A percentile compares a stretch with the other conserved stretches of the same genome.
These are phyloP conservation scores for Rauvolfia tetraphylla DNA, from an alignment of 257 asterid genomes.

Conservation along the genomic window DNA sequence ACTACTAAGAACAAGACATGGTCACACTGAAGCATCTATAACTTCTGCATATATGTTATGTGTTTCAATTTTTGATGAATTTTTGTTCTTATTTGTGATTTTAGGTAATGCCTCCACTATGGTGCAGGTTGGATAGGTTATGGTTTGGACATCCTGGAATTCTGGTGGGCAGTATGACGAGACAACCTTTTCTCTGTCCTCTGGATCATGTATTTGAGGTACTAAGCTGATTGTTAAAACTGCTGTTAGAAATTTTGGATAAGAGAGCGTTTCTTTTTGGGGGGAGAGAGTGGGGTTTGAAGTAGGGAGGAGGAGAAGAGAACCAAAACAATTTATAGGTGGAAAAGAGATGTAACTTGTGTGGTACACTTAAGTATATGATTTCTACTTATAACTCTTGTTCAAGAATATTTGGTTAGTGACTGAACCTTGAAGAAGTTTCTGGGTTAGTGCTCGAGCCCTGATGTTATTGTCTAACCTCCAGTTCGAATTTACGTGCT, in stretches of 20 bases:
- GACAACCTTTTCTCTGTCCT: slow-evolving; percentile 95
- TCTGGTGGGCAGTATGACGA: slow-evolving; percentile 68
- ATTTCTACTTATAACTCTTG: no score
- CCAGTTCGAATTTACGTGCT: neutral
- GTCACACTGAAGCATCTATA: neutral
- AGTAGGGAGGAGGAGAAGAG: neutral
- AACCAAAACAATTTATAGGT: neutral
- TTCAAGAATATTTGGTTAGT: neutral
- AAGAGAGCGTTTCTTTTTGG: no score
- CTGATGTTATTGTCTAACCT: neutral
- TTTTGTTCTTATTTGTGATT: slow-evolving; percentile 61
- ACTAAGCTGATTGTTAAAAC: slow-evolving; percentile 22
- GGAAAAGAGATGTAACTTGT: neutral
- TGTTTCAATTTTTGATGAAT: slow-evolving; percentile 34
- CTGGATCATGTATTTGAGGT: slow-evolving; percentile 97
- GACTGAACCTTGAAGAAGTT: neutral
- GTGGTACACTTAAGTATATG: neutral
- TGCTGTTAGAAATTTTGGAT: slow-evolving; percentile 11
- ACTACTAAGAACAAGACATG: neutral
- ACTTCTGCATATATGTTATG: slow-evolving; percentile 19
- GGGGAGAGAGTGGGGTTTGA: no score
- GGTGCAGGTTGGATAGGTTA: slow-evolving; percentile 99
- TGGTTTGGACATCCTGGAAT: slow-evolving; percentile 99
- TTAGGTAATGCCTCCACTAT: slow-evolving; percentile 99
- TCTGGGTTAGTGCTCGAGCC: neutral